These are phyloP conservation scores for Neurospora sp. DNA, from an alignment of 495 filamentous ascomycete species.

Conservation along the genomic window DNA sequence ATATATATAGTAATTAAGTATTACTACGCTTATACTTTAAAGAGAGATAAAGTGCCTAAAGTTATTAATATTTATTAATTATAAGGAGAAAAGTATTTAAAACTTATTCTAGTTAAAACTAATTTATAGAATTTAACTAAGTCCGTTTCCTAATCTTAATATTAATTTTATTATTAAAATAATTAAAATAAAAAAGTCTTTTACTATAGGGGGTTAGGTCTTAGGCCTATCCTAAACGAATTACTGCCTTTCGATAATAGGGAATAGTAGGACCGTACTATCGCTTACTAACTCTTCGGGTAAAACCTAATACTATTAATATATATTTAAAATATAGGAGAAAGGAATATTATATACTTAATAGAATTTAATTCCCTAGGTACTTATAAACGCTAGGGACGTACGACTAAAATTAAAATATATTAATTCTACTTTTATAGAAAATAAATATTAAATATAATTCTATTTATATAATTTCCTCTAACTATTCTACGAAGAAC, in stretches of 20 bases:
- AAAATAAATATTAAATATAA: too few species aligned
- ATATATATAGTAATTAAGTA: background rate
- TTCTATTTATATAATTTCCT: background rate
- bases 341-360: background rate
- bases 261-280: background rate
- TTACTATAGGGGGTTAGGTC: background rate
- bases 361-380: background rate
- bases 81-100: background rate
- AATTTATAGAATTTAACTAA: background rate
- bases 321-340: background rate
- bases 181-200: background rate
- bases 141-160: background rate
- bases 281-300: background rate
- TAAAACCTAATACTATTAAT: background rate
- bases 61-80: too few species aligned
- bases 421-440: too few species aligned
- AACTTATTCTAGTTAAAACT: background rate
- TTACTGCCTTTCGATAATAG: background rate
- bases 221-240: background rate
- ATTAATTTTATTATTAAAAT: background rate
- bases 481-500: background rate
- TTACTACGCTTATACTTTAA: too few species aligned
- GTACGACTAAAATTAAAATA: too few species aligned
- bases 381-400: background rate
- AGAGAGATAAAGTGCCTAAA: background rate